These are phyloP conservation scores for Macrolepiota albuminosa DNA, from an alignment of 768 basidiomycete genomes.

Conservation along the genomic window DNA sequence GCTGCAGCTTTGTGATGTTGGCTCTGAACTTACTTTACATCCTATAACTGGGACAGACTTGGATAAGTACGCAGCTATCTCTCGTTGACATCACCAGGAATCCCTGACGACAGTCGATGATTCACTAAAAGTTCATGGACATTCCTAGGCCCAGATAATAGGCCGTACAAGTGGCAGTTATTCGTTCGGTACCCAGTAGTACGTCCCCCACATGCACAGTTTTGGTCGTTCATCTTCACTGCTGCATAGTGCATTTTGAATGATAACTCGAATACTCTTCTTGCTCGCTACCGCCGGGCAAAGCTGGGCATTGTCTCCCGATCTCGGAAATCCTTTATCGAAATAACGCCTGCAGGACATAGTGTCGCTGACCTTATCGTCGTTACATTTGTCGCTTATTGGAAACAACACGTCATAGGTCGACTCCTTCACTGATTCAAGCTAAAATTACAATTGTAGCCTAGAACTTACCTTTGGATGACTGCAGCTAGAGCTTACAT, in stretches of 20 bases:
- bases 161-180: slow-evolving; percentile 34
- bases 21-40: slow-evolving; percentile 15
- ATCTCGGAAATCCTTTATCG: slow-evolving; percentile 26
- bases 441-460: not conserved
- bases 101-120: not conserved
- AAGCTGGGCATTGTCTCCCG: slow-evolving; percentile 28
- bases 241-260: slow-evolving; percentile 25
- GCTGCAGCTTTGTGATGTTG: slow-evolving; percentile 19
- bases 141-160: slow-evolving; percentile 29
- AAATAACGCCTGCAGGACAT: slow-evolving; percentile 25
- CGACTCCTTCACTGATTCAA: slow-evolving; percentile 6
- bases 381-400: slow-evolving; percentile 24
- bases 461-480: too few species aligned
- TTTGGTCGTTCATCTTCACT: not conserved
- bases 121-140: slow-evolving; percentile 26
- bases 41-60: slow-evolving; percentile 1
- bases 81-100: not conserved
- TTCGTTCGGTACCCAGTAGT: slow-evolving; percentile 32
- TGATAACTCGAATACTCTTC: slow-evolving; percentile 20
- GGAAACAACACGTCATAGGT: slow-evolving; percentile 18
- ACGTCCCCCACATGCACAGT: slow-evolving; percentile 6
- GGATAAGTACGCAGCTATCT: slow-evolving; percentile 17
- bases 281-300: slow-evolving; percentile 26
- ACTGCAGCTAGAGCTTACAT: not conserved
- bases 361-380: slow-evolving; percentile 24